Percentiles rank a stretch among this genome's conserved stretches.
Evolutionary conservation across 225 moss, liverwort and hornwort genomes (phyloP).

Genomic region (Polytrichum commune): DNA sequence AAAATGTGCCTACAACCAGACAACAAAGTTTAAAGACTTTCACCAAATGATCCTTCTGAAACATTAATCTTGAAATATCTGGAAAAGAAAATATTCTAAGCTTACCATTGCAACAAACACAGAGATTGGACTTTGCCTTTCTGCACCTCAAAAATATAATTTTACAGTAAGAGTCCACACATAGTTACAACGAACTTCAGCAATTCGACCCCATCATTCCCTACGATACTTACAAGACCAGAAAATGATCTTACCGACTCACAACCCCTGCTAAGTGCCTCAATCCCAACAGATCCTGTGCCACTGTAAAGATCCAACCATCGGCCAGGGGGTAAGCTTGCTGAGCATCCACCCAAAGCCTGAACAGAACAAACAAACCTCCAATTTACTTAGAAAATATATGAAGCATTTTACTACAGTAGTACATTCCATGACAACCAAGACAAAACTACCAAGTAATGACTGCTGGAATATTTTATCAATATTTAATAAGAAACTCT

Average conservation of each 20-base stretch:
- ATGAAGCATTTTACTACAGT: too few relatives aligned
- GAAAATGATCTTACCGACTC: conserved; percentile 38
- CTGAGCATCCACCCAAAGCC: conserved; percentile 71
- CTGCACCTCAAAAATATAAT: too few relatives aligned
- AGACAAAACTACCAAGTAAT: too few relatives aligned
- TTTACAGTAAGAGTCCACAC: too few relatives aligned
- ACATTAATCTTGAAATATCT: too few relatives aligned
- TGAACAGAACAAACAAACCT: conserved; percentile 16
- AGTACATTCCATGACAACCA: too few relatives aligned
- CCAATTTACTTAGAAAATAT: background rate
- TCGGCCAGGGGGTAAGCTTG: conserved; percentile 65
- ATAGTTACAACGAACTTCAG: too few relatives aligned
- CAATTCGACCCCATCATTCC: background rate
- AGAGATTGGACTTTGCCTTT: background rate
- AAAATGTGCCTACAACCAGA: conserved; percentile 67
- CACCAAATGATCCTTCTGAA: too few relatives aligned
- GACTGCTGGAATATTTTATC: too few relatives aligned
- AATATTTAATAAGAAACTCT: too few relatives aligned
- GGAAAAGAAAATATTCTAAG: too few relatives aligned
- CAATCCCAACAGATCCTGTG: conserved; percentile 94
- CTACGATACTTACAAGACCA: background rate
- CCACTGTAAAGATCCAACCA: conserved; percentile 99
- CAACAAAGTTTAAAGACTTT: background rate
- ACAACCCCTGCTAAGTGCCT: conserved; percentile 92
- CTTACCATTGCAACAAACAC: too few relatives aligned